These are phyloP conservation scores for Stephania japonica DNA, from an alignment of 164 flowering plant species.

Conservation along the genomic window DNA sequence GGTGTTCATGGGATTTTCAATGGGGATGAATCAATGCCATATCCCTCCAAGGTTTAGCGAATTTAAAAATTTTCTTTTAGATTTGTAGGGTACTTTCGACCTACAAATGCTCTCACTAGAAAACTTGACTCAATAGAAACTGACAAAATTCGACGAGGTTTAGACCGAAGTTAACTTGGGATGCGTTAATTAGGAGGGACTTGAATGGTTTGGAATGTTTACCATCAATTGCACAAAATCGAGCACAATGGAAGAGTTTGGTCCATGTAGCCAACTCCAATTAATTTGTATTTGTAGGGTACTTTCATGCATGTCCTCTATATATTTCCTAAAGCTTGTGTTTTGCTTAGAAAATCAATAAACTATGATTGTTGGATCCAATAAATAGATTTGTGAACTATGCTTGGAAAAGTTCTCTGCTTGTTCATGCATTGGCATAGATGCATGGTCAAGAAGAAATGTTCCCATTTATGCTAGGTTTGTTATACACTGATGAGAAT, in stretches of 20 bases:
- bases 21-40: conserved; percentile 81
- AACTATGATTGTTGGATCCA: not conserved
- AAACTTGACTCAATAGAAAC: no score
- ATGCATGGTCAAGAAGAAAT: not conserved
- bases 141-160: no score
- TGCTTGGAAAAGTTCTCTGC: not conserved
- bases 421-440: not conserved
- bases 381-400: not conserved
- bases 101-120: no score
- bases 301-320: not conserved
- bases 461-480: not conserved
- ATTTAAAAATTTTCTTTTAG: not conserved
- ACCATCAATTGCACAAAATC: no score
- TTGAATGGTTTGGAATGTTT: no score
- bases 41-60: conserved; percentile 63
- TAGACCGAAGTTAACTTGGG: no score
- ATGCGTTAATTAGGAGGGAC: no score
- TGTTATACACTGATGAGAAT: no score
- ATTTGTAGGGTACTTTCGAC: not conserved
- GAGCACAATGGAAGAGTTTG: no score
- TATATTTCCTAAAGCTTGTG: not conserved
- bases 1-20: conserved; percentile 73
- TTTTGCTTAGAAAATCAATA: not conserved
- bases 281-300: no score
- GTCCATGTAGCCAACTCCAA: no score